Percentiles rank a stretch among this genome's conserved stretches.
Conservation (phyloP, 2,329 filamentous ascomycete genomes). For the Epichloe elymi region DNA sequence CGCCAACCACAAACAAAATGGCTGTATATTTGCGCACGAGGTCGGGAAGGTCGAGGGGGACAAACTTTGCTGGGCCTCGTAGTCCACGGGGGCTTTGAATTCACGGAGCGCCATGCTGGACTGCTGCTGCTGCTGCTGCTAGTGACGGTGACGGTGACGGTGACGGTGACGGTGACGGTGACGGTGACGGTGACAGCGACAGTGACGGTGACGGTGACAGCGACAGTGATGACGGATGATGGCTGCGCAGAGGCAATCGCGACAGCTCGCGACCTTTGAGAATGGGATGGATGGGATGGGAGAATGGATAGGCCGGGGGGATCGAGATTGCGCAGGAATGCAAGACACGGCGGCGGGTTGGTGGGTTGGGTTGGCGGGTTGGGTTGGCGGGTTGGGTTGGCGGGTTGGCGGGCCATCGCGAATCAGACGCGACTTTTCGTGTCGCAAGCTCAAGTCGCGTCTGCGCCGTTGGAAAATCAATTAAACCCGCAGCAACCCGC, state of each 20-base stretch:
- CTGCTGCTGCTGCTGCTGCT: neutral
- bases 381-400: neutral
- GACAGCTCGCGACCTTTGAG: conserved; percentile 10
- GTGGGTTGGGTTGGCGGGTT: neutral
- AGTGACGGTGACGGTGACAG: neutral
- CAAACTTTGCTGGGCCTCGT: conserved; percentile 72
- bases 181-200: neutral
- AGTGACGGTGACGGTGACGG: neutral
- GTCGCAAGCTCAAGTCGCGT: conserved; percentile 13
- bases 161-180: neutral
- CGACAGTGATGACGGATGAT: neutral
- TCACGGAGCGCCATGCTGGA: conserved; percentile 71
- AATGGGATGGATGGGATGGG: neutral
- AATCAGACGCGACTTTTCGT: conserved; percentile 22
- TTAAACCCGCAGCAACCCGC: conserved; percentile 1
- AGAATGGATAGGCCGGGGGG: conserved; percentile 18
- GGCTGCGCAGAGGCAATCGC: neutral
- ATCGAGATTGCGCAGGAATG: conserved; percentile 12
- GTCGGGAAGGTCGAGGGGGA: conserved; percentile 5
- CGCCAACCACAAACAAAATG: neutral
- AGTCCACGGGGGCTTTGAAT: conserved; percentile 69
- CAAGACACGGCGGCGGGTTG: neutral
- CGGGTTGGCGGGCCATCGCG: neutral
- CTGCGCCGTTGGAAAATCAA: conserved; percentile 12
- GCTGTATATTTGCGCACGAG: neutral